A percentile compares a stretch with the other conserved stretches of the same genome.
Evolutionary conservation across 768 basidiomycete genomes (phyloP).

Genomic region (Wakefieldia striispora): DNA sequence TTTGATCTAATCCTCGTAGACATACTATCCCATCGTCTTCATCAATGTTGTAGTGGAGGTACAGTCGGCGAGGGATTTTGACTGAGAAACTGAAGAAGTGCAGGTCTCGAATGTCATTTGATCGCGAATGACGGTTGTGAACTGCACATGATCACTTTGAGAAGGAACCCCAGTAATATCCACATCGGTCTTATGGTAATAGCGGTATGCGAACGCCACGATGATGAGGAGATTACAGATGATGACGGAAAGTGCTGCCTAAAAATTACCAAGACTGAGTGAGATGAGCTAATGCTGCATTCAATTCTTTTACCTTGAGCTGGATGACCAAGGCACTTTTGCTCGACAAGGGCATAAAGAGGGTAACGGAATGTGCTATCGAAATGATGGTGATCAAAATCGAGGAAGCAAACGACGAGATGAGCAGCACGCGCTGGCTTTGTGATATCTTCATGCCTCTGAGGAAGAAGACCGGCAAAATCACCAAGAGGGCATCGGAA

Average conservation of each 20-base stretch:
- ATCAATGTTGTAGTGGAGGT: not conserved
- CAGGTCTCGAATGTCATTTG: not conserved
- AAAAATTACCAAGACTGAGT: not conserved
- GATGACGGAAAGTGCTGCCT: constrained; percentile 22
- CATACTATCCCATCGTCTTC: not conserved
- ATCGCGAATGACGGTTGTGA: constrained; percentile 13
- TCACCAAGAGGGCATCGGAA: constrained; percentile 16
- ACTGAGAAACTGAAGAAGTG: not conserved
- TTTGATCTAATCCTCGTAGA: not conserved
- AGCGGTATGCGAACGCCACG: constrained; percentile 12
- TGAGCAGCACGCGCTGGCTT: constrained; percentile 11
- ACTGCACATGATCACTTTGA: constrained; percentile 4
- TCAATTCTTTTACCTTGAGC: constrained; percentile 17
- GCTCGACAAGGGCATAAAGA: constrained; percentile 5
- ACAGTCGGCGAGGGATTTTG: not conserved
- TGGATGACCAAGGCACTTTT: constrained; percentile 9
- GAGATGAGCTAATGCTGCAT: too few species aligned
- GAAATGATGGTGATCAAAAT: constrained; percentile 20
- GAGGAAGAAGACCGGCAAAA: constrained; percentile 14
- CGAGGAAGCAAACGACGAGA: constrained; percentile 21
- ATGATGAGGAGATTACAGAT: constrained; percentile 23
- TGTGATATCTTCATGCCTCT: constrained; percentile 11
- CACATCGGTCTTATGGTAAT: constrained; percentile 7
- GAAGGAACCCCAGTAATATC: not conserved
- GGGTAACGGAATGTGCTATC: constrained; percentile 7